Percentiles rank a stretch among this genome's conserved stretches.
Conservation (phyloP, 1,284 basidiomycete genomes). For the Cerrena zonata region DNA sequence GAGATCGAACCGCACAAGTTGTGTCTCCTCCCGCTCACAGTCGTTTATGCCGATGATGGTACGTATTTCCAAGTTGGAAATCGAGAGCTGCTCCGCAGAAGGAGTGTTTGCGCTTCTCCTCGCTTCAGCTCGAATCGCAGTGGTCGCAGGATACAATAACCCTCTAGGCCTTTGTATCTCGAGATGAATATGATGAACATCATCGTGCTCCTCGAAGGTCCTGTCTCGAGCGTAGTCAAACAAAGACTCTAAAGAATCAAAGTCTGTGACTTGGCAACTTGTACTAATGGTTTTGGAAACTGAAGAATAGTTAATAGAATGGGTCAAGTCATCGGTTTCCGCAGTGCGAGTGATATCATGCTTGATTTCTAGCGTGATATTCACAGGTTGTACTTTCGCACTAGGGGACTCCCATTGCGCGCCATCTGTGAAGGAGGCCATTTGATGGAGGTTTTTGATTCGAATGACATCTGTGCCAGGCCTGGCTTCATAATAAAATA, state of each 20-base stretch:
- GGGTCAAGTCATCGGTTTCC: conserved; percentile 47
- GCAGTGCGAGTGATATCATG: conserved; percentile 53
- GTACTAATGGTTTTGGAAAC: conserved; percentile 34
- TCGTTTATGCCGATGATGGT: conserved; percentile 71
- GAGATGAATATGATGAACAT: conserved; percentile 36
- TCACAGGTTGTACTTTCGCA: conserved; percentile 50
- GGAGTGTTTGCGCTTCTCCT: neutral
- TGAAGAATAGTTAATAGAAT: conserved; percentile 57
- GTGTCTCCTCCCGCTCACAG: conserved; percentile 66
- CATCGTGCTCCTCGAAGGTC: conserved; percentile 35
- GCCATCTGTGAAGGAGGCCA: conserved; percentile 34
- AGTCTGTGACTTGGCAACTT: conserved; percentile 25
- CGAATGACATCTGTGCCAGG: conserved; percentile 35
- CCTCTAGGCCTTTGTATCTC: conserved; percentile 46
- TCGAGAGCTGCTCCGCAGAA: conserved; percentile 29
- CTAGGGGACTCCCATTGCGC: conserved; percentile 36
- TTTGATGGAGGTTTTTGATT: conserved; percentile 44
- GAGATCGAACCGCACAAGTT: conserved; percentile 63
- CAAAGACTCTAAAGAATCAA: conserved; percentile 40
- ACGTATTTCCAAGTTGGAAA: conserved; percentile 50
- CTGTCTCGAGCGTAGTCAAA: conserved; percentile 37
- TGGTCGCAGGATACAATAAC: conserved; percentile 46
- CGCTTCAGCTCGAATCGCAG: conserved; percentile 36
- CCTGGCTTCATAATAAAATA: conserved; percentile 6
- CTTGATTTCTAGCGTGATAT: conserved; percentile 48